phyloP scores from a whole-genome alignment of 495 filamentous ascomycete species.

The Hypoxylon trugodes region DNA sequence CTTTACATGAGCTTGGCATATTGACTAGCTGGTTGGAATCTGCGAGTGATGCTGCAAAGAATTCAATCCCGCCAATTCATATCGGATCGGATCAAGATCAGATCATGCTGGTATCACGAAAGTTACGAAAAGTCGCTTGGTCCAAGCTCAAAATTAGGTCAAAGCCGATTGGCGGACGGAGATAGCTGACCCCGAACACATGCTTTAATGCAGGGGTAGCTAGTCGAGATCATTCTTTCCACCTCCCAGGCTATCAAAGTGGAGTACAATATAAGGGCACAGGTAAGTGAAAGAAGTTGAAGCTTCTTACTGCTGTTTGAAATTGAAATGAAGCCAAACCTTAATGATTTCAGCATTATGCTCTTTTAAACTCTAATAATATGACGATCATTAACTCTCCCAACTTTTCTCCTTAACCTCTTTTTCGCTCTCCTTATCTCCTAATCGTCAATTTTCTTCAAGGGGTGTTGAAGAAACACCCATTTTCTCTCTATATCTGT shows the following conservation, averaged over 20 bases:
- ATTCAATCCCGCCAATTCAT: neutral
- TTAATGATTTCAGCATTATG: constrained; percentile 34
- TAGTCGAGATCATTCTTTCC: constrained; percentile 16
- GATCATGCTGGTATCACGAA: constrained; percentile 27
- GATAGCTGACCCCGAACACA: constrained; percentile 2
- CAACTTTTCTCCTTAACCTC: neutral
- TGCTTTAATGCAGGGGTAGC: constrained; percentile 31
- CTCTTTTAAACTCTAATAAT: constrained; percentile 17
- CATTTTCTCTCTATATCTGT: too few species aligned
- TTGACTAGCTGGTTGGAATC: constrained; percentile 40
- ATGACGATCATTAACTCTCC: constrained; percentile 2
- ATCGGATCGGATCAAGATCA: constrained; percentile 4
- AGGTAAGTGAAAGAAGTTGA: neutral
- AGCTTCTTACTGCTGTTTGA: constrained; percentile 18
- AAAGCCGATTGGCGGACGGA: constrained; percentile 19
- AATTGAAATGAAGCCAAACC: constrained; percentile 24
- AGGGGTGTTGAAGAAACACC: constrained; percentile 1
- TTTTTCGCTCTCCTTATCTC: neutral
- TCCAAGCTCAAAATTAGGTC: constrained; percentile 23
- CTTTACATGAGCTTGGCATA: constrained; percentile 97
- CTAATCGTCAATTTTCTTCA: neutral
- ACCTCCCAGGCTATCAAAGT: constrained; percentile 2
- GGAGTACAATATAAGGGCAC: neutral
- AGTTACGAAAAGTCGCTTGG: constrained; percentile 30
- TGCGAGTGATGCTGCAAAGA: constrained; percentile 1